Evolutionary conservation across 139 green algal species (phyloP), one percentile per base, ranked within the genome.

Genomic region (Micromonas pusilla): DNA sequence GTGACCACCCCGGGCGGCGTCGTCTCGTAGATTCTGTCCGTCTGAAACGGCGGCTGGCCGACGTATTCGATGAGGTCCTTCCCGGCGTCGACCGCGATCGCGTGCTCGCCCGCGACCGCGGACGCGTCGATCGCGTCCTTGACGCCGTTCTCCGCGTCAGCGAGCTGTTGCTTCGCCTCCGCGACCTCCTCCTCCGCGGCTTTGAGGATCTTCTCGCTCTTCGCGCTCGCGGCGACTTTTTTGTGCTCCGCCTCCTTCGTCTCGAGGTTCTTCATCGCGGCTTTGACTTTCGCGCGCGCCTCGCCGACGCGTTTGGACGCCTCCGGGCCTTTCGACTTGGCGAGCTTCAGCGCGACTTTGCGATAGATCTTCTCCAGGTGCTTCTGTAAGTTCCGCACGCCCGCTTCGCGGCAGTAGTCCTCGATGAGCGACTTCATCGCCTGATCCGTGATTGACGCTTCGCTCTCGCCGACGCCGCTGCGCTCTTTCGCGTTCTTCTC

Each of bases 361-460:
- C 95, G 87, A 84, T 97, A 97, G 0, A 97, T 86, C 85, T 96
- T 96, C 80, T 98, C 95, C 26, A 99, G 83, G 65, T 96, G 88
- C 80, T 98, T 97, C 84, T 97, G 97, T 62, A 99, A 83, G 81
- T 95, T 97, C 39, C 95, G 84, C 82, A 99, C 95, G 19, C 95
- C 95, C 2, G 95, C 92, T 87, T 99, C 95, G 36, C 93, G 85
- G 71, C 85, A 92, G 84, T 97, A 97, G 65, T 96, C 92, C 16
- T 92, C 84, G 36, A 98, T 95, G 26, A 98, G 88, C 3, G 25
- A 70, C 0, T 86, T 45, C 79, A 98, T 80, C 31, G 94, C 93
- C 0, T 70, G 79, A 36, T 97, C 91, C 1, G 87, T 88, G 1
- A 98, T 53, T 3, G 68, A n/a, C 9, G 90, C 88, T 1, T 87